A percentile compares a stretch with the other conserved stretches of the same genome.
Evolutionary conservation across 805 yeast species (phyloP).

Genomic region (Kazachstania martiniae): DNA sequence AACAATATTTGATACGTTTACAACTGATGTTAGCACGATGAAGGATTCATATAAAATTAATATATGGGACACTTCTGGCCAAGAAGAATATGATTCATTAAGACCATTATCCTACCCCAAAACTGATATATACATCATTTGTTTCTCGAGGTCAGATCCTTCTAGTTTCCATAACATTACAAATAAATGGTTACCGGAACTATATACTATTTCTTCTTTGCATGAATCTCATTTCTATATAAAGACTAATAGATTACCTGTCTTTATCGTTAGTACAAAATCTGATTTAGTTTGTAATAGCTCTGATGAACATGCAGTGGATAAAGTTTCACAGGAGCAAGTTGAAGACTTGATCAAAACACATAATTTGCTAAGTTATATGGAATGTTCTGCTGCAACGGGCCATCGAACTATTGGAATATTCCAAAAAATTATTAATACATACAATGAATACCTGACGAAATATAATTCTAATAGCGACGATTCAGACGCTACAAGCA

Average conservation of each 20-base stretch:
- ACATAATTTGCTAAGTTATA: conserved; percentile 58
- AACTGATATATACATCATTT: conserved; percentile 76
- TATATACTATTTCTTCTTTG: conserved; percentile 69
- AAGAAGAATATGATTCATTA: conserved; percentile 80
- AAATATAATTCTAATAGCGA: too few species aligned
- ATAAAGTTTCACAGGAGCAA: conserved; percentile 47
- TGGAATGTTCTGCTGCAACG: conserved; percentile 86
- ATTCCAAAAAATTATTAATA: too few species aligned
- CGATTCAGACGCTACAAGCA: too few species aligned
- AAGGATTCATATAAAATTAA: conserved; percentile 51
- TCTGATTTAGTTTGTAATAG: conserved; percentile 39
- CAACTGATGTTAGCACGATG: conserved; percentile 57
- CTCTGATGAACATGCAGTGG: background rate
- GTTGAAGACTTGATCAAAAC: conserved; percentile 61
- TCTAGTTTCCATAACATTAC: conserved; percentile 71
- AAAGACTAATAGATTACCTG: conserved; percentile 28
- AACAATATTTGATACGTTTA: conserved; percentile 85
- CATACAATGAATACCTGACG: too few species aligned
- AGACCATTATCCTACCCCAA: conserved; percentile 88
- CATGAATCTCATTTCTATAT: conserved; percentile 24
- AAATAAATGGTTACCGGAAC: conserved; percentile 80
- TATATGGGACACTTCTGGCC: conserved; percentile 95
- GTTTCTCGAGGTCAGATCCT: conserved; percentile 78
- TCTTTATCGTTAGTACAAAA: conserved; percentile 80
- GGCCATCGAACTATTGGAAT: too few species aligned